A percentile compares a stretch with the other conserved stretches of the same genome.
Evolutionary conservation across 2,329 filamentous ascomycete species (phyloP).

Genomic region (Gnomoniopsis sp.): DNA sequence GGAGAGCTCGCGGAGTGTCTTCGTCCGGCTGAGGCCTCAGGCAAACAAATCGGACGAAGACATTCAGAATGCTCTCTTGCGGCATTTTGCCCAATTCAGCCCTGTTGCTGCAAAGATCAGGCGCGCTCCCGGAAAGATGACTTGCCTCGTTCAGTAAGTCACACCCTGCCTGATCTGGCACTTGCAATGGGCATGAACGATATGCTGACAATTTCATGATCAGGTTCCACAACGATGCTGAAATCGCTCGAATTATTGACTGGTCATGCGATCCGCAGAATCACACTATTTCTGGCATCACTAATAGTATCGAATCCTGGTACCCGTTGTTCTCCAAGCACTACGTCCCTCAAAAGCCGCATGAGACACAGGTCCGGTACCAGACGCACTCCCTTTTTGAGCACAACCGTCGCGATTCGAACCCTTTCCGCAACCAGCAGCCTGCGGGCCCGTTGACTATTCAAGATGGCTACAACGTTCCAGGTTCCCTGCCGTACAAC

Average conservation of each 20-base stretch:
- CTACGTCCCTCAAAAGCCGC: not conserved
- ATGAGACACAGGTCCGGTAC: not conserved
- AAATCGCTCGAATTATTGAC: no score
- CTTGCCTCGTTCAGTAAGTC: conserved; percentile 4
- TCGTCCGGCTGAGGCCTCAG: no score
- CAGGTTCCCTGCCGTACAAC: not conserved
- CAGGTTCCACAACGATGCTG: conserved; percentile 5
- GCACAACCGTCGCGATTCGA: conserved; percentile 6
- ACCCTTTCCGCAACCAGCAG: conserved; percentile 3
- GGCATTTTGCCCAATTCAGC: not conserved
- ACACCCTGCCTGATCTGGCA: not conserved
- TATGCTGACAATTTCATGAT: not conserved
- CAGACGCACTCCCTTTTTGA: not conserved
- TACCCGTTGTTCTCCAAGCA: conserved; percentile 15
- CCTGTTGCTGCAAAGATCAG: not conserved
- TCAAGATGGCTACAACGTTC: not conserved
- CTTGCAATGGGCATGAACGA: not conserved
- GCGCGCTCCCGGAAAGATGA: not conserved
- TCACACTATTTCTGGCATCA: no score
- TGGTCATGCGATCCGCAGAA: no score
- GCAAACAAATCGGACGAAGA: not conserved
- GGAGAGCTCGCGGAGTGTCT: conserved; percentile 7
- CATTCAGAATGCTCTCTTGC: not conserved
- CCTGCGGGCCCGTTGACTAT: not conserved
- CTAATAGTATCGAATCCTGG: not conserved